These are phyloP conservation scores for Leccinellum albellum DNA, from an alignment of 768 basidiomycete species.

Conservation along the genomic window DNA sequence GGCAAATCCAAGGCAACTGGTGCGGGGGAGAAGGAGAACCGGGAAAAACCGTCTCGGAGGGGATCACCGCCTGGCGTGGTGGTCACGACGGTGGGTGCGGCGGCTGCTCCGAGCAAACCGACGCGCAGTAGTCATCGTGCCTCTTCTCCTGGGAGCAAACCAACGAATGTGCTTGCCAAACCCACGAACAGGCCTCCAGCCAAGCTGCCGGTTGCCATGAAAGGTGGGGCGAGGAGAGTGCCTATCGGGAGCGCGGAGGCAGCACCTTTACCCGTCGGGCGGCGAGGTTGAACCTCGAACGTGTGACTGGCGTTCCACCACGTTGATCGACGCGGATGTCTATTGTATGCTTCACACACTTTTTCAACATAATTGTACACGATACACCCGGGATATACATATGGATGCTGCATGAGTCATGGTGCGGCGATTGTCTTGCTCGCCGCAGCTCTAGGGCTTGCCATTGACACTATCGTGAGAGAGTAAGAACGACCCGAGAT, in stretches of 20 bases:
- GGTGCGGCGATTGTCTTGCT: too few relatives aligned
- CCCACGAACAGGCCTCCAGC: slow-evolving; percentile 10
- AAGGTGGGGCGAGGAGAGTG: slow-evolving; percentile 60
- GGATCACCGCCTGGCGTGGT: slow-evolving; percentile 17
- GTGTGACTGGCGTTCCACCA: background rate
- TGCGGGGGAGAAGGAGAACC: slow-evolving; percentile 34
- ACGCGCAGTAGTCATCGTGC: background rate
- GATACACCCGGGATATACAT: slow-evolving; percentile 12
- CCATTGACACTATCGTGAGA: background rate
- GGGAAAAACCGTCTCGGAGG: slow-evolving; percentile 32
- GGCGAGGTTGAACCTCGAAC: slow-evolving; percentile 40
- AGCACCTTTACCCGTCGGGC: slow-evolving; percentile 41
- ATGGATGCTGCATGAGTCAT: background rate
- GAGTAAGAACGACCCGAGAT: slow-evolving; percentile 48
- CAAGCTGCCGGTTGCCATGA: slow-evolving; percentile 34
- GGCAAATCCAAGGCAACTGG: slow-evolving; percentile 31
- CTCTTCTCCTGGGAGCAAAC: slow-evolving; percentile 7
- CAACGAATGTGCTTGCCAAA: slow-evolving; percentile 9
- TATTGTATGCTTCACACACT: slow-evolving; percentile 13
- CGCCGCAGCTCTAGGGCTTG: background rate
- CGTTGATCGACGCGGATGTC: background rate
- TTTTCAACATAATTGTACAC: slow-evolving; percentile 19
- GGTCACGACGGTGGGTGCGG: slow-evolving; percentile 8
- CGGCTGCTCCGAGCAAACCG: slow-evolving; percentile 18
- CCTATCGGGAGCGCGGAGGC: slow-evolving; percentile 66